Conservation (phyloP, 208 protist genomes). For the Acanthamoeba castellanii region DNA sequence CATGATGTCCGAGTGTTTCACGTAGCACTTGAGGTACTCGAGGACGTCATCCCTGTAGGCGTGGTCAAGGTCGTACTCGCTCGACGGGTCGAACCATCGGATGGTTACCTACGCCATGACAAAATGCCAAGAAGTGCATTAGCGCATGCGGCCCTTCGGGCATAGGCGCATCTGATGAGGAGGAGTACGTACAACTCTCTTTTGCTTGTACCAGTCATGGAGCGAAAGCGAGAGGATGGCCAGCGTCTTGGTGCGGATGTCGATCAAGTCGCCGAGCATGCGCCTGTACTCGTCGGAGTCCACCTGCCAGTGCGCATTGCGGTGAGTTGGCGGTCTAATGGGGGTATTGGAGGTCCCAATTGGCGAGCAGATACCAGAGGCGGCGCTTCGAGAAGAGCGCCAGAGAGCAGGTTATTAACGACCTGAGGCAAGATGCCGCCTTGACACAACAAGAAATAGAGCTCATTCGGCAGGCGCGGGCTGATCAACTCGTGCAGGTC, state of each 20-base stretch:
- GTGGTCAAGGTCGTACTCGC: slow-evolving; percentile 42
- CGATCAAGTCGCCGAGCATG: neutral
- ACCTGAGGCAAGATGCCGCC: neutral
- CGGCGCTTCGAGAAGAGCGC: neutral
- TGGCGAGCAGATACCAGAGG: neutral
- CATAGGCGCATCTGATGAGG: neutral
- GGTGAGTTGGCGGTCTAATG: neutral
- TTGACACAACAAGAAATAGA: slow-evolving; percentile 19
- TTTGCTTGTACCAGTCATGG: slow-evolving; percentile 20
- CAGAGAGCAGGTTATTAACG: neutral
- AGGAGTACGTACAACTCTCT: neutral
- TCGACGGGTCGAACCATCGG: slow-evolving; percentile 37
- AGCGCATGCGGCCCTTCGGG: neutral
- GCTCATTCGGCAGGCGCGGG: neutral
- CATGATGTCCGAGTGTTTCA: neutral
- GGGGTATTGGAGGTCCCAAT: neutral
- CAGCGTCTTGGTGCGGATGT: slow-evolving; percentile 25
- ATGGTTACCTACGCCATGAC: neutral
- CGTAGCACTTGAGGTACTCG: slow-evolving; percentile 14
- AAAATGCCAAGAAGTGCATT: neutral
- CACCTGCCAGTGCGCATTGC: neutral
- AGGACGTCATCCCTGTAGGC: slow-evolving; percentile 14
- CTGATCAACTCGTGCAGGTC: slow-evolving; percentile 13
- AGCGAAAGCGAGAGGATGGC: neutral
- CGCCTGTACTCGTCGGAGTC: neutral